Evolutionary conservation across 2,329 filamentous ascomycete genomes (phyloP).

Genomic region (Penicillium sclerotiorum): DNA sequence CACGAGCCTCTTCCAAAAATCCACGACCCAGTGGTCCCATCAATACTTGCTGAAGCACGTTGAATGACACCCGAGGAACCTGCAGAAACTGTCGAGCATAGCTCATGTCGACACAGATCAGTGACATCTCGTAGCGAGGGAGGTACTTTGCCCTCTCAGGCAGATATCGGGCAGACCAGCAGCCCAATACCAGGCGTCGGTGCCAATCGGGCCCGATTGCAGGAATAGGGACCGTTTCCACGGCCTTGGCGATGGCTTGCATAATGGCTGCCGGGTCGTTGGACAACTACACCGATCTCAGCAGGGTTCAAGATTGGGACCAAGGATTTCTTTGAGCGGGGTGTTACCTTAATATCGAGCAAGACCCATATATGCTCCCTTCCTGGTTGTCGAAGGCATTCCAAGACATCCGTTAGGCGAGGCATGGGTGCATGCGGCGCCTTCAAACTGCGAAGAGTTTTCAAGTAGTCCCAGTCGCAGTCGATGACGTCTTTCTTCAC

Average conservation of each 20-base stretch:
- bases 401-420: conserved; percentile 71
- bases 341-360: conserved; percentile 91
- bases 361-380: conserved; percentile 75
- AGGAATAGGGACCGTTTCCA: conserved; percentile 56
- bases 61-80: conserved; percentile 70
- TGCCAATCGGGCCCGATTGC: conserved; percentile 60
- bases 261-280: conserved; percentile 67
- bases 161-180: conserved; percentile 77
- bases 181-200: conserved; percentile 74
- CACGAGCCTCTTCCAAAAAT: conserved; percentile 66
- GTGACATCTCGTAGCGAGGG: conserved; percentile 37
- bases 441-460: conserved; percentile 66
- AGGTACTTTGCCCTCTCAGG: conserved; percentile 61
- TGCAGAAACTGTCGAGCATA: conserved; percentile 72
- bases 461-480: conserved; percentile 74
- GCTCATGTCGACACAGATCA: conserved; percentile 47
- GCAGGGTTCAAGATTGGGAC: not conserved
- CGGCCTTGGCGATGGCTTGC: conserved; percentile 64
- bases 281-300: conserved; percentile 20
- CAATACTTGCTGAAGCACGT: conserved; percentile 70
- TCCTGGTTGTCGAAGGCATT: conserved; percentile 67
- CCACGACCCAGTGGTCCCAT: conserved; percentile 66
- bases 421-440: conserved; percentile 74
- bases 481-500: conserved; percentile 71
- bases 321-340: no score